Evolutionary conservation across 2,329 filamentous ascomycete species (phyloP).

Genomic region (Hyphodiscus sp.): DNA sequence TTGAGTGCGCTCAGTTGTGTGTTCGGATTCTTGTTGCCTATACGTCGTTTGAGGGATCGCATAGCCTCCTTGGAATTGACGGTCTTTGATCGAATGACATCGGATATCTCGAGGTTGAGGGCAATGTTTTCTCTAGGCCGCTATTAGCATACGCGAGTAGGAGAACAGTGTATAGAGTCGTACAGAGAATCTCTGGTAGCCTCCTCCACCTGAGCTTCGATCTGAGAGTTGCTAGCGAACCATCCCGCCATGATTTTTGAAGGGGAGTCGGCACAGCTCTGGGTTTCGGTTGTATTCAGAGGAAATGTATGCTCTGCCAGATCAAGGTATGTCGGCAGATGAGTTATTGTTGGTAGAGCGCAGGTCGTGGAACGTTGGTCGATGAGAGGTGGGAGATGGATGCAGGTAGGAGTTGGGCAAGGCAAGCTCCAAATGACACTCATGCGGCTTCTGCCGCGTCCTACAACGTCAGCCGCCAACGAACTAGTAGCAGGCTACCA

Average conservation of each 20-base stretch:
- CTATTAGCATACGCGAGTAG: constrained; percentile 18
- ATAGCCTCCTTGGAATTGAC: constrained; percentile 97
- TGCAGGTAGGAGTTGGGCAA: not conserved
- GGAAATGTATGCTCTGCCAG: not conserved
- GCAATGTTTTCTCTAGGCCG: constrained; percentile 83
- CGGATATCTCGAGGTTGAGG: constrained; percentile 95
- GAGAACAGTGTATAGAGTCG: constrained; percentile 28
- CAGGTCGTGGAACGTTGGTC: not conserved
- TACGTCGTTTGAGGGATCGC: constrained; percentile 87
- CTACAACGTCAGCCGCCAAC: not conserved
- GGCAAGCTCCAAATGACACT: not conserved
- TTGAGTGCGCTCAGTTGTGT: constrained; percentile 92
- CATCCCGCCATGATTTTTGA: constrained; percentile 80
- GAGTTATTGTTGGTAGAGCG: not conserved
- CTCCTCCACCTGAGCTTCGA: constrained; percentile 96
- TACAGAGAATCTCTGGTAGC: constrained; percentile 87
- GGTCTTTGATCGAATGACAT: constrained; percentile 94
- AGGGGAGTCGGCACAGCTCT: not conserved
- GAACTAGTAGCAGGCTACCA: not conserved
- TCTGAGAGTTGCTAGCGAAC: constrained; percentile 86
- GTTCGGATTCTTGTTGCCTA: constrained; percentile 97
- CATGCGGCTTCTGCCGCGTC: not conserved
- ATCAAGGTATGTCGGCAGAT: not conserved
- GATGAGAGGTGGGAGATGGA: not conserved
- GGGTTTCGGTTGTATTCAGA: not conserved